Percentiles rank a stretch among this genome's conserved stretches.
These are phyloP conservation scores for Debaryomyces castellii DNA, from an alignment of 805 yeast genomes.

Conservation along the genomic window DNA sequence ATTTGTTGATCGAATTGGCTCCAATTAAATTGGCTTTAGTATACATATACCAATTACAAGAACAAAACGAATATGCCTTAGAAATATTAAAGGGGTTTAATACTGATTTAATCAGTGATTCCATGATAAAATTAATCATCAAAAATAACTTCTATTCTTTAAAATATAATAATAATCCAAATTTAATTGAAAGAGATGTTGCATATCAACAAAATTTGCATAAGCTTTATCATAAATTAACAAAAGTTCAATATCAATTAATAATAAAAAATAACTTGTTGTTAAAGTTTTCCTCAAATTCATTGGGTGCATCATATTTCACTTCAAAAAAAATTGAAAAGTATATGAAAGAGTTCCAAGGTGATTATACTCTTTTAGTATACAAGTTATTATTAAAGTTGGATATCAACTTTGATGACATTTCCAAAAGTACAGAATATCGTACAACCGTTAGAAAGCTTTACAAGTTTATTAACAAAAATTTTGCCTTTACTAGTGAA, in stretches of 20 bases:
- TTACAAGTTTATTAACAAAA: conserved; percentile 14
- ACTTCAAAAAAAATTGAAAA: conserved; percentile 15
- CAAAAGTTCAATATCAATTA: conserved; percentile 38
- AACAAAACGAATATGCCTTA: conserved; percentile 32
- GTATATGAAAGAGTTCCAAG: conserved; percentile 21
- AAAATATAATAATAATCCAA: conserved; percentile 20
- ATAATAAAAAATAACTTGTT: conserved; percentile 46
- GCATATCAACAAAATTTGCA: conserved; percentile 35
- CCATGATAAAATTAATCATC: conserved; percentile 40
- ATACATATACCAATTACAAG: conserved; percentile 43
- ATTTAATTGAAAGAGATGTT: conserved; percentile 33
- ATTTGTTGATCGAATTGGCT: conserved; percentile 49
- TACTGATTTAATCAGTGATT: conserved; percentile 31
- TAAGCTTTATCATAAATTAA: conserved; percentile 26
- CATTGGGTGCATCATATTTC: conserved; percentile 29
- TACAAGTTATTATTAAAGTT: conserved; percentile 30
- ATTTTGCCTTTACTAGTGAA: conserved; percentile 6
- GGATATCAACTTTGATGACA: conserved; percentile 26
- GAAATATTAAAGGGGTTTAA: conserved; percentile 36
- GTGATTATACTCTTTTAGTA: conserved; percentile 30
- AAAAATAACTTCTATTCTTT: conserved; percentile 44
- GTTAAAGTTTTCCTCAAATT: conserved; percentile 41
- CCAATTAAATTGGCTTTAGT: conserved; percentile 65
- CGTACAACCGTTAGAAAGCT: conserved; percentile 19
- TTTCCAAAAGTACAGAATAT: conserved; percentile 14